phyloP scores from a whole-genome alignment of 2,329 filamentous ascomycete genomes.

The Catunica adiposa region DNA sequence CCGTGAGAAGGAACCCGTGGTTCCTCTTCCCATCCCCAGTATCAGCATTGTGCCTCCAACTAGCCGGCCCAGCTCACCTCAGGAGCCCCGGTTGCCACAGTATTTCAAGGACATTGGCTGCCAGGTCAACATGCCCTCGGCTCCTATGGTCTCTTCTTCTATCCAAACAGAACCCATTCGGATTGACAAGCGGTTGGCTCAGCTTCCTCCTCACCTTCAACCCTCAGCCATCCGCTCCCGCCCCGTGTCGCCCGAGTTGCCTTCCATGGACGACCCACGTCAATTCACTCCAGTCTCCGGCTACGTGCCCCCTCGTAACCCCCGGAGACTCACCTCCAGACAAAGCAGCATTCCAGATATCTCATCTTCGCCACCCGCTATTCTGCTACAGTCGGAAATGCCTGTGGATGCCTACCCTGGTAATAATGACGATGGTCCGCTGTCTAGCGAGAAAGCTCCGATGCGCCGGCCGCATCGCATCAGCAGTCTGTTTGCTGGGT shows the following conservation, averaged over 20 bases:
- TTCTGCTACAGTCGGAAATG: slow-evolving; percentile 21
- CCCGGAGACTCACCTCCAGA: slow-evolving; percentile 34
- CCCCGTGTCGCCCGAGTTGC: slow-evolving; percentile 36
- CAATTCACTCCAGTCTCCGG: slow-evolving; percentile 38
- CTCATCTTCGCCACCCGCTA: slow-evolving; percentile 32
- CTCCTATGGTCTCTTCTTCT: slow-evolving; percentile 20
- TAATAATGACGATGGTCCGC: slow-evolving; percentile 64
- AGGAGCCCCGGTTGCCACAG: slow-evolving; percentile 58
- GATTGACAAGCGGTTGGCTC: slow-evolving; percentile 59
- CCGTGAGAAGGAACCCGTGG: not conserved
- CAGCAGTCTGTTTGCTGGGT: slow-evolving; percentile 75
- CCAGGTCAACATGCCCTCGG: slow-evolving; percentile 43
- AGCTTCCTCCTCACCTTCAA: slow-evolving; percentile 60
- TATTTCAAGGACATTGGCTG: slow-evolving; percentile 68
- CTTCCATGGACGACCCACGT: slow-evolving; percentile 19
- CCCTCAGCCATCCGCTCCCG: slow-evolving; percentile 56
- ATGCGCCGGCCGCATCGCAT: slow-evolving; percentile 56
- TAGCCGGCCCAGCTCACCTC: slow-evolving; percentile 66
- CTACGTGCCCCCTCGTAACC: slow-evolving; percentile 42
- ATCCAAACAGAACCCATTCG: slow-evolving; percentile 86
- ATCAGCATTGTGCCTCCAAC: slow-evolving; percentile 84
- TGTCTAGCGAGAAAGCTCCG: slow-evolving; percentile 41
- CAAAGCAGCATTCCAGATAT: slow-evolving; percentile 31
- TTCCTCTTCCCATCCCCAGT: slow-evolving; percentile 50
- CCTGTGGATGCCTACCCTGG: slow-evolving; percentile 55